A percentile compares a stretch with the other conserved stretches of the same genome.
phyloP scores from a whole-genome alignment of 495 filamentous ascomycete species.

The Xylaria telfairii region DNA sequence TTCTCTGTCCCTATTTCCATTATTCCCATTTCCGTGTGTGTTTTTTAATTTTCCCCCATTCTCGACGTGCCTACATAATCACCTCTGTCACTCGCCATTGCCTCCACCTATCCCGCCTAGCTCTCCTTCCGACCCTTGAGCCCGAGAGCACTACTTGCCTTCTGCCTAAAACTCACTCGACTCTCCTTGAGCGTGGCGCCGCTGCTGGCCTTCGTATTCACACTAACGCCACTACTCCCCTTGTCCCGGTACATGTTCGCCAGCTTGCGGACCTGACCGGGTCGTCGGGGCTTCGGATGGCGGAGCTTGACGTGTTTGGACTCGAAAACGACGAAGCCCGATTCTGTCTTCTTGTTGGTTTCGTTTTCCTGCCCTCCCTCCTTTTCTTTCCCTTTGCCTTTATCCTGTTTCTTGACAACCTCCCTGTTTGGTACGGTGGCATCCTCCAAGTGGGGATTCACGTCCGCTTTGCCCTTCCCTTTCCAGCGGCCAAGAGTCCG shows the following conservation, averaged over 20 bases:
- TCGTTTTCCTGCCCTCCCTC: constrained; percentile 31
- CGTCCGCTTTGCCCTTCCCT: constrained; percentile 17
- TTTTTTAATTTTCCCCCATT: too few relatives aligned
- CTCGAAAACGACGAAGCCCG: constrained; percentile 39
- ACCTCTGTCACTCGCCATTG: background rate
- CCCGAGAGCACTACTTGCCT: constrained; percentile 38
- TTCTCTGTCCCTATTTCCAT: background rate
- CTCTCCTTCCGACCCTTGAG: constrained; percentile 19
- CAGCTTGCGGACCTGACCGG: constrained; percentile 38
- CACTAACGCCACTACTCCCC: constrained; percentile 31
- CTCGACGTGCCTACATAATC: background rate
- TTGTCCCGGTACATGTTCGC: constrained; percentile 43
- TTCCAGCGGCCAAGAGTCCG: constrained; percentile 9
- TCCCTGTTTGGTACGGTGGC: background rate
- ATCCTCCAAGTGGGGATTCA: background rate
- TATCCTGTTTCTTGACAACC: constrained; percentile 8
- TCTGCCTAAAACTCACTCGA: constrained; percentile 5
- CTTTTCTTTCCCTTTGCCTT: constrained; percentile 32
- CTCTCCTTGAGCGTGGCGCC: constrained; percentile 14
- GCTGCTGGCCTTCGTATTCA: constrained; percentile 32
- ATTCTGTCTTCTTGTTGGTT: constrained; percentile 38
- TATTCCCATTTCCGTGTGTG: too few relatives aligned
- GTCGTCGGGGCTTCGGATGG: constrained; percentile 38
- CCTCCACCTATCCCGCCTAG: constrained; percentile 3
- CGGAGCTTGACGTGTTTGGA: constrained; percentile 37